Conservation (phyloP, 768 basidiomycete species). For the Suillus variegatus region DNA sequence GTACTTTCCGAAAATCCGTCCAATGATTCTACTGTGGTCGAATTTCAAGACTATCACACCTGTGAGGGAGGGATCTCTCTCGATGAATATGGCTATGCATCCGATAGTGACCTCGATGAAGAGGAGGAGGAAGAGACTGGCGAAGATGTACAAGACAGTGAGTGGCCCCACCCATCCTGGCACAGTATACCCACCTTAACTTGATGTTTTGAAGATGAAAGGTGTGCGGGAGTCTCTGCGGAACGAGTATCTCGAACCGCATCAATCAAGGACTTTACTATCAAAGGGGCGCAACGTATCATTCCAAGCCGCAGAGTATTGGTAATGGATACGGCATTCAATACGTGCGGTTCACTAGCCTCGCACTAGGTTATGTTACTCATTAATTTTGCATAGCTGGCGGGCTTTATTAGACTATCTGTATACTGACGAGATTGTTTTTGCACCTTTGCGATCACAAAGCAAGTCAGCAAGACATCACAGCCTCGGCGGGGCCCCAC, state of each 20-base stretch:
- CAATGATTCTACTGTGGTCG: constrained; percentile 8
- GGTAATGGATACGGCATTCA: constrained; percentile 15
- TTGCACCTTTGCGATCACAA: constrained; percentile 25
- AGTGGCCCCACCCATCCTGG: not conserved
- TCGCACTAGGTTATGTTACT: not conserved
- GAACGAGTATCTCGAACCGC: not conserved
- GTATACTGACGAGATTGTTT: constrained; percentile 34
- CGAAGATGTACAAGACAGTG: not conserved
- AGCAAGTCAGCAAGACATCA: not conserved
- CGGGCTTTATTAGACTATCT: constrained; percentile 35
- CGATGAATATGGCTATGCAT: constrained; percentile 22
- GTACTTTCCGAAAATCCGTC: not conserved
- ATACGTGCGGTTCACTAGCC: constrained; percentile 4
- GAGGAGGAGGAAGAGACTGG: constrained; percentile 13
- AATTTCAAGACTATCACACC: constrained; percentile 6
- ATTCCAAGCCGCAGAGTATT: constrained; percentile 9
- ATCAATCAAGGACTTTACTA: not conserved
- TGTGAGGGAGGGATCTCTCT: constrained; percentile 1
- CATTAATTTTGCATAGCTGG: constrained; percentile 27
- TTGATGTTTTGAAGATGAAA: constrained; percentile 1
- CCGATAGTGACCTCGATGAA: constrained; percentile 29
- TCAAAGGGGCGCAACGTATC: not conserved
- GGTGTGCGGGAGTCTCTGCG: not conserved
- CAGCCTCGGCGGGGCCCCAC: not conserved
- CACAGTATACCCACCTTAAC: not conserved